phyloP scores from a whole-genome alignment of 345 rosid genomes.

The Nasturtium officinale region DNA sequence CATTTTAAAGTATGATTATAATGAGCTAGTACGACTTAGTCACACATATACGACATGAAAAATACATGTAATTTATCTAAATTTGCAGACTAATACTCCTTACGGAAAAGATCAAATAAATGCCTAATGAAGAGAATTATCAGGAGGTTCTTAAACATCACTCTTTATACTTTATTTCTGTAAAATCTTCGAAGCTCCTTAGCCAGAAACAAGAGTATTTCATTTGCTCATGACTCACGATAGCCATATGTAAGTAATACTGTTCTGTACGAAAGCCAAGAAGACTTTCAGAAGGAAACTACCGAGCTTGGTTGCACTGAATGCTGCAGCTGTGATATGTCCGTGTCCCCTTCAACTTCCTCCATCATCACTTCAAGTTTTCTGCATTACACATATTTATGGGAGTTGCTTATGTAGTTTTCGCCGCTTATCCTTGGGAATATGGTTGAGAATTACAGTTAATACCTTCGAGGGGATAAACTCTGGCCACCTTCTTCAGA shows the following conservation, averaged over 20 bases:
- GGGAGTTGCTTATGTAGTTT: neutral
- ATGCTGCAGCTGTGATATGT: constrained; percentile 31
- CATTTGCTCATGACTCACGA: constrained; percentile 28
- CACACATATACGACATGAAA: neutral
- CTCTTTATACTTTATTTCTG: constrained; percentile 16
- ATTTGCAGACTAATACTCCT: neutral
- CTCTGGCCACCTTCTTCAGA: constrained; percentile 49
- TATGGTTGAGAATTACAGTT: neutral
- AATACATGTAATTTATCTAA: constrained; percentile 3
- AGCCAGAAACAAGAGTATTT: constrained; percentile 7
- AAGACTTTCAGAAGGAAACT: constrained; percentile 27
- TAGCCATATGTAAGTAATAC: constrained; percentile 24
- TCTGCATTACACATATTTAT: constrained; percentile 27
- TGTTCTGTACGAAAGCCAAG: constrained; percentile 32
- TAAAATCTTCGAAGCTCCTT: constrained; percentile 1
- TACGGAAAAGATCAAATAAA: neutral
- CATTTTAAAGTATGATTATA: constrained; percentile 32
- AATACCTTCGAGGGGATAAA: constrained; percentile 35
- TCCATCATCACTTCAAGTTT: constrained; percentile 44
- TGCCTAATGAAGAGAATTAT: constrained; percentile 4
- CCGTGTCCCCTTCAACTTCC: constrained; percentile 30
- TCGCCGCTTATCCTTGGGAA: neutral
- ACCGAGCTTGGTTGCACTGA: constrained; percentile 33
- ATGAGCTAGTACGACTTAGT: constrained; percentile 2
- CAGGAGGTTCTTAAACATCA: constrained; percentile 9